phyloP scores from a whole-genome alignment of 306 rosid species.

The Malus orientalis region DNA sequence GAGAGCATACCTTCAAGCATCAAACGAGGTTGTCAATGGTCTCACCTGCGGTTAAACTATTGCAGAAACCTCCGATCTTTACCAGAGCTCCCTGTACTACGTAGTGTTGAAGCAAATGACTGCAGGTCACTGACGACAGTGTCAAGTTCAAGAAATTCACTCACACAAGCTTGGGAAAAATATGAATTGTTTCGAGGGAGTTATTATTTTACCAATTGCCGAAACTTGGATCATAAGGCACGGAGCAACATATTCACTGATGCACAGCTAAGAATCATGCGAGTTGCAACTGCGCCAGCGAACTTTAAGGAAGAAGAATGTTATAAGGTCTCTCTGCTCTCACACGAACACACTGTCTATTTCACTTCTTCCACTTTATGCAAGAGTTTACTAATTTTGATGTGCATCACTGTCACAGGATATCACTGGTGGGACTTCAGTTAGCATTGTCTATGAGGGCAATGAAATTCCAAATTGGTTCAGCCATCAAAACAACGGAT shows the following conservation, averaged over 20 bases:
- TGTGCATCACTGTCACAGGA: no score
- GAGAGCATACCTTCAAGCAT: background rate
- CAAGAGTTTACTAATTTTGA: background rate
- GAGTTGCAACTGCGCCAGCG: no score
- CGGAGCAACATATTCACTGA: background rate
- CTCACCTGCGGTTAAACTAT: background rate
- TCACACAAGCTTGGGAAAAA: background rate
- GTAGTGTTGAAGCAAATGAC: background rate
- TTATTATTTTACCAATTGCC: background rate
- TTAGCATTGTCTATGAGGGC: background rate
- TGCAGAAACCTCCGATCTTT: background rate
- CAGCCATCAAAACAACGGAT: no score
- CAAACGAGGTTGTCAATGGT: background rate
- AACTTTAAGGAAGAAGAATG: no score
- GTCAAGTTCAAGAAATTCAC: background rate
- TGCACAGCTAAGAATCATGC: background rate
- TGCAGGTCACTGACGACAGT: slow-evolving; percentile 3
- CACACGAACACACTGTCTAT: background rate
- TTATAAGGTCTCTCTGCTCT: background rate
- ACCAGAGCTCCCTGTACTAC: background rate
- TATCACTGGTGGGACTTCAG: no score
- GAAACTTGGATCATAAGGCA: background rate
- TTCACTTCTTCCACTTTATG: background rate
- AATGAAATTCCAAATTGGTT: background rate
- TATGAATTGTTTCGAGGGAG: background rate